These are phyloP conservation scores for Scheffersomyces coipomensis DNA, from an alignment of 805 yeast genomes.

Conservation along the genomic window DNA sequence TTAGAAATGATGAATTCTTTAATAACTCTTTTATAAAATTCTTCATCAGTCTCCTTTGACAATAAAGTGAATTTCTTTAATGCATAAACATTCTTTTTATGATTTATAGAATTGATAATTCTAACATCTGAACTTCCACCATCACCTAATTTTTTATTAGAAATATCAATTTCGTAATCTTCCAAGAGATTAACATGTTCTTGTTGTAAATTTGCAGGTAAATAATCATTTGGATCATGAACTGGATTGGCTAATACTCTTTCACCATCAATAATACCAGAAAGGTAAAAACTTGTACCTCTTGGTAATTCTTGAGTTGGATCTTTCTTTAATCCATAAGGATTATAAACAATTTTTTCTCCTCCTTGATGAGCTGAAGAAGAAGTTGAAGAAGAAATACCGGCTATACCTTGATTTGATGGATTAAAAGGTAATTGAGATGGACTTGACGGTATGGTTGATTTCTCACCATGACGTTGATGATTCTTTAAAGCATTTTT, in stretches of 20 bases:
- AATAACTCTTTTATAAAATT: constrained; percentile 62
- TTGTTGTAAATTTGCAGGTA: constrained; percentile 56
- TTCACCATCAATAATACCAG: constrained; percentile 40
- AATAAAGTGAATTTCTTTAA: constrained; percentile 63
- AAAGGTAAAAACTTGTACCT: constrained; percentile 25
- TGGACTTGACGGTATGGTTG: constrained; percentile 1
- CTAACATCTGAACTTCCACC: constrained; percentile 75
- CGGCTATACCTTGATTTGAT: background rate
- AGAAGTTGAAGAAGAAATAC: constrained; percentile 1
- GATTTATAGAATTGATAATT: constrained; percentile 29
- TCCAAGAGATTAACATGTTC: constrained; percentile 48
- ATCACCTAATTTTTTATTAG: constrained; percentile 54
- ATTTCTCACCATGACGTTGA: constrained; percentile 9
- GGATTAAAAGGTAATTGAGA: background rate
- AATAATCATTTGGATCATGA: constrained; percentile 60
- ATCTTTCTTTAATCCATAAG: constrained; percentile 53
- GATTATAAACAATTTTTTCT: constrained; percentile 59
- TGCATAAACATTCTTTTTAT: constrained; percentile 54
- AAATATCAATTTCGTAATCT: constrained; percentile 47
- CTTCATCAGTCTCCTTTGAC: constrained; percentile 59
- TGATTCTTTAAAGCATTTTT: constrained; percentile 22
- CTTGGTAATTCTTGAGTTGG: constrained; percentile 22
- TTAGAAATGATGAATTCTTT: constrained; percentile 65
- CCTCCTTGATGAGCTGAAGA: constrained; percentile 1
- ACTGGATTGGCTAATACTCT: constrained; percentile 60